Conservation (phyloP, 768 basidiomycete species). For the Tulasnella sp. region DNA sequence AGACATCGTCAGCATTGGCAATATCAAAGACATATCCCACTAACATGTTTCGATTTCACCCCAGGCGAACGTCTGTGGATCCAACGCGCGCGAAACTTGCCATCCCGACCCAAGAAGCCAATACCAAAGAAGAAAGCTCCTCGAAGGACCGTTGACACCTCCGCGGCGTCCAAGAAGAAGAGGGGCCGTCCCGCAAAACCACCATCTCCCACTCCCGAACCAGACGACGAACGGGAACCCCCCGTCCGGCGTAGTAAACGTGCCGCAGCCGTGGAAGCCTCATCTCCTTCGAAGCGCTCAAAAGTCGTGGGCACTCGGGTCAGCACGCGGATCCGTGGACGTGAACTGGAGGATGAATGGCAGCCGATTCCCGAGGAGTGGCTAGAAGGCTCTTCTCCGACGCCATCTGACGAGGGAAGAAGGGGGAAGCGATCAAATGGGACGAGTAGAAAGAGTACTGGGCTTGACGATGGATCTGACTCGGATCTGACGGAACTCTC, state of each 20-base stretch:
- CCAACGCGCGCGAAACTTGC: conserved; percentile 8
- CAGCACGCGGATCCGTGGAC: conserved; percentile 5
- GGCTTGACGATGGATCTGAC: conserved; percentile 11
- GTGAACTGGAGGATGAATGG: conserved; percentile 15
- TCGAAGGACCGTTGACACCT: background rate
- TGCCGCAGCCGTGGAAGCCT: background rate
- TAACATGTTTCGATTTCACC: background rate
- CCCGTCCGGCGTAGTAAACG: conserved; percentile 11
- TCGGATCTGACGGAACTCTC: conserved; percentile 18
- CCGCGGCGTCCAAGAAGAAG: conserved; percentile 2
- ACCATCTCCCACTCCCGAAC: background rate
- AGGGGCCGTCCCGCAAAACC: conserved; percentile 6
- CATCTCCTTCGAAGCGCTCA: conserved; percentile 4
- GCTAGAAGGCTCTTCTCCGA: conserved; percentile 2
- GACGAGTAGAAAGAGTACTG: background rate
- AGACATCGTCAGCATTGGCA: background rate
- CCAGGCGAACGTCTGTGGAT: conserved; percentile 17
- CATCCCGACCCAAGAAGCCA: conserved; percentile 4
- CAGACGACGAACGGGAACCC: background rate
- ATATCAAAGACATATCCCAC: background rate
- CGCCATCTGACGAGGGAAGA: background rate
- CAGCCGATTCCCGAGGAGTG: conserved; percentile 17
- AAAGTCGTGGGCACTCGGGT: conserved; percentile 7
- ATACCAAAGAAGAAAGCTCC: conserved; percentile 6
- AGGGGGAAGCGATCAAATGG: background rate